phyloP scores from a whole-genome alignment of 75 land plant genomes.

The Cunninghamia lanceolata region DNA sequence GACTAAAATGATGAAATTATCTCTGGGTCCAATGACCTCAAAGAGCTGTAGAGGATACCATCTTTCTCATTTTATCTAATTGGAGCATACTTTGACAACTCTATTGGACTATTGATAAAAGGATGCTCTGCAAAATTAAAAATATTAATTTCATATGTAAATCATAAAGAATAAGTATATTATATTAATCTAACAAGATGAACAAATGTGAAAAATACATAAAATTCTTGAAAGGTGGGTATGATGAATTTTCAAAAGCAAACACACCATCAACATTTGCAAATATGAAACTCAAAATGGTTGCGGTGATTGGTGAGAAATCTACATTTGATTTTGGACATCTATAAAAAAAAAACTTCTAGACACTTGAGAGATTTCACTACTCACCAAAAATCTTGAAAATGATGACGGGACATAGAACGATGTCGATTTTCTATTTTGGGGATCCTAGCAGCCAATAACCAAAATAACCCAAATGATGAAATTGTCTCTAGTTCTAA shows the following conservation, averaged over 20 bases:
- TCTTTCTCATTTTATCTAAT: not conserved
- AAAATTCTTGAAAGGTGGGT: too few relatives aligned
- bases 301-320: slow-evolving; percentile 19
- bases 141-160: not conserved
- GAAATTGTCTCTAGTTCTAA: not conserved
- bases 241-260: not conserved
- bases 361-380: slow-evolving; percentile 8
- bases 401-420: slow-evolving; percentile 55
- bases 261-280: not conserved
- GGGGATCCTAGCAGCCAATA: slow-evolving; percentile 11
- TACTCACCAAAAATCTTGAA: slow-evolving; percentile 30
- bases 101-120: slow-evolving; percentile 27
- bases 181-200: too few relatives aligned
- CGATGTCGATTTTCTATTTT: slow-evolving; percentile 19
- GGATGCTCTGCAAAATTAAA: slow-evolving; percentile 36
- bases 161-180: too few relatives aligned
- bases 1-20: slow-evolving; percentile 11
- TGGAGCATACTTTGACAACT: not conserved
- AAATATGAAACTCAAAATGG: slow-evolving; percentile 51
- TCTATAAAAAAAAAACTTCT: slow-evolving; percentile 43
- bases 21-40: not conserved
- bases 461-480: slow-evolving; percentile 3
- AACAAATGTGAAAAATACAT: too few relatives aligned
- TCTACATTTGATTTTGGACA: slow-evolving; percentile 15
- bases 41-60: not conserved